Conservation (phyloP, 768 basidiomycete genomes). For the Pisolithus orientalis region DNA sequence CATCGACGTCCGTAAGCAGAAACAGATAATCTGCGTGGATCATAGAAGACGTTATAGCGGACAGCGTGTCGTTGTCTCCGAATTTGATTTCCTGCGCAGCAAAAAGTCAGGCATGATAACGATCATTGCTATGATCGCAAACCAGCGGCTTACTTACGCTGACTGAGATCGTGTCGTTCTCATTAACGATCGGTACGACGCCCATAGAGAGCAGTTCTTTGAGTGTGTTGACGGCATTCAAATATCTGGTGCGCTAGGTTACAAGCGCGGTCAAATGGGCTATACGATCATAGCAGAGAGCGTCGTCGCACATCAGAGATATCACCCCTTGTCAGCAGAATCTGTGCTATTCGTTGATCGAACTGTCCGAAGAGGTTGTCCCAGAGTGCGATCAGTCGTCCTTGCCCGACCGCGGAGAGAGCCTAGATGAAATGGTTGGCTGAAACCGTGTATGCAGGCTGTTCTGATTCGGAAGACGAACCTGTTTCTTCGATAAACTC, state of each 20-base stretch:
- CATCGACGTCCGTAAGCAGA: constrained; percentile 93
- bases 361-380: constrained; percentile 94
- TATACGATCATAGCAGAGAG: constrained; percentile 1
- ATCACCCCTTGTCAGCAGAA: constrained; percentile 89
- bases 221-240: constrained; percentile 96
- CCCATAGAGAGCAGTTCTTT: constrained; percentile 89
- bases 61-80: constrained; percentile 97
- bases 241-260: constrained; percentile 80
- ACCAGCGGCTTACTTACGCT: constrained; percentile 53
- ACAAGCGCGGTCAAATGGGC: constrained; percentile 4
- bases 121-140: too few species aligned
- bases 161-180: constrained; percentile 97
- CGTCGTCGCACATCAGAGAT: constrained; percentile 78
- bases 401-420: constrained; percentile 94
- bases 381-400: constrained; percentile 92
- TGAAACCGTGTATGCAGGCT: constrained; percentile 3
- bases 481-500: constrained; percentile 86
- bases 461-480: constrained; percentile 27
- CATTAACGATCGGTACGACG: constrained; percentile 96
- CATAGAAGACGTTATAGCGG: constrained; percentile 96
- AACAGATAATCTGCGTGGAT: constrained; percentile 97
- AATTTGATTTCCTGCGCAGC: constrained; percentile 94
- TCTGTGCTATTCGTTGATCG: constrained; percentile 93
- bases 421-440: constrained; percentile 50
- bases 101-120: neutral